These are phyloP conservation scores for Tricholoma bakamatsutake DNA, from an alignment of 768 basidiomycete genomes.

Conservation along the genomic window DNA sequence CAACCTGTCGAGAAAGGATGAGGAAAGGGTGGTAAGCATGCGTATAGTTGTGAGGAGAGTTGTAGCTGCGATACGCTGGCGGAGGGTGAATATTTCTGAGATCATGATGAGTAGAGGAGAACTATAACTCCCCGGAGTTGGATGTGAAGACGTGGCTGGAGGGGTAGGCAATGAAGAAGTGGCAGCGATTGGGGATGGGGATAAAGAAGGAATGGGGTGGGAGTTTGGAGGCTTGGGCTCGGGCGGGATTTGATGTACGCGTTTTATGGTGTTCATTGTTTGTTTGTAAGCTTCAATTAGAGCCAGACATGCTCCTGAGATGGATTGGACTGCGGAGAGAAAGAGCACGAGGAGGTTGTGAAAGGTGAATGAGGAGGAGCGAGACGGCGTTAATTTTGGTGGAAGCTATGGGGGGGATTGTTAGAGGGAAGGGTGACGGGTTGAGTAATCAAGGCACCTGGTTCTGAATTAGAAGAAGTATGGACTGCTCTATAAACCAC, in stretches of 20 bases:
- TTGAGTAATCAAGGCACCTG: slow-evolving; percentile 20
- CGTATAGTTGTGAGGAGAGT: slow-evolving; percentile 39
- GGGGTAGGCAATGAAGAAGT: slow-evolving; percentile 22
- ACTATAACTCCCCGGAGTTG: slow-evolving; percentile 29
- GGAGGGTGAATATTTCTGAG: slow-evolving; percentile 42
- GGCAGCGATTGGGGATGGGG: slow-evolving; percentile 15
- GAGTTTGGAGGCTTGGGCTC: slow-evolving; percentile 1
- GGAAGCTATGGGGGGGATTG: slow-evolving; percentile 8
- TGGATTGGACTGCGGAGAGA: slow-evolving; percentile 66
- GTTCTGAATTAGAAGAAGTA: slow-evolving; percentile 62
- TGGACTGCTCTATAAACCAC: slow-evolving; percentile 80
- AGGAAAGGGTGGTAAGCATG: slow-evolving; percentile 41
- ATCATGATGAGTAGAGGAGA: slow-evolving; percentile 39
- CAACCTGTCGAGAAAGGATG: slow-evolving; percentile 58
- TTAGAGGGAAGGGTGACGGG: neutral
- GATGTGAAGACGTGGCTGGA: slow-evolving; percentile 5
- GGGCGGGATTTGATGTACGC: slow-evolving; percentile 44
- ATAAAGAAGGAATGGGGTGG: slow-evolving; percentile 2
- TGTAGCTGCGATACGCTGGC: slow-evolving; percentile 42
- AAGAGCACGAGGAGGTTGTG: slow-evolving; percentile 54
- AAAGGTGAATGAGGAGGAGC: slow-evolving; percentile 28
- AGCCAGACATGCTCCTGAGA: slow-evolving; percentile 65
- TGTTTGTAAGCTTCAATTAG: slow-evolving; percentile 67
- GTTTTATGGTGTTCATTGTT: slow-evolving; percentile 55
- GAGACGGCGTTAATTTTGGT: slow-evolving; percentile 22